Evolutionary conservation across 129 eudicot species (phyloP).

Genomic region (Artemisia tridentata): DNA sequence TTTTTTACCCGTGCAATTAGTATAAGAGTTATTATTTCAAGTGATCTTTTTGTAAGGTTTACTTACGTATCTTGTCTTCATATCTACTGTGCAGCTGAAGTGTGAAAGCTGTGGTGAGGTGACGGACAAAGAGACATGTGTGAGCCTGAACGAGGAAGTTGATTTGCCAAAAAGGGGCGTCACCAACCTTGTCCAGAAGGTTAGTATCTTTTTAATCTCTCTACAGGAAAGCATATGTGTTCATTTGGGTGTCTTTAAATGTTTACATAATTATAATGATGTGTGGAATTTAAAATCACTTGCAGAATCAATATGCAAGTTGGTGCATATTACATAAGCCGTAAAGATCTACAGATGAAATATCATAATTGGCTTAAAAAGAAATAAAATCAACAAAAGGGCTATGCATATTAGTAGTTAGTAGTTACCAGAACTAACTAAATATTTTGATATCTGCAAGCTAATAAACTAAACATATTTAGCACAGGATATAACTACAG

Average conservation of each 20-base stretch:
- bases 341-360: not conserved
- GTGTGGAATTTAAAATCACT: not conserved
- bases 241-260: not conserved
- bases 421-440: not conserved
- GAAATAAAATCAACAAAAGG: not conserved
- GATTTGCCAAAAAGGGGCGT: constrained; percentile 46
- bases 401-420: not conserved
- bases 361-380: constrained; percentile 4
- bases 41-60: not conserved
- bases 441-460: not conserved
- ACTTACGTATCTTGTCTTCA: not conserved
- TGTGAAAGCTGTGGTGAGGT: constrained; percentile 45
- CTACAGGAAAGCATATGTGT: constrained; percentile 3
- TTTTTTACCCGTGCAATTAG: not conserved
- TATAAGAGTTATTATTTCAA: not conserved
- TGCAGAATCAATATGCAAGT: not conserved
- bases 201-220: constrained; percentile 20
- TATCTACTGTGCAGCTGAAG: constrained; percentile 30
- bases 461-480: constrained; percentile 5
- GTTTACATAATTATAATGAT: not conserved
- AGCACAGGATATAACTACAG: constrained; percentile 6
- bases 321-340: constrained; percentile 9
- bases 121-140: constrained; percentile 48
- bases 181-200: constrained; percentile 79
- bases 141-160: constrained; percentile 64